These are phyloP conservation scores for Candida hispaniensis DNA, from an alignment of 805 yeast genomes.

Conservation along the genomic window DNA sequence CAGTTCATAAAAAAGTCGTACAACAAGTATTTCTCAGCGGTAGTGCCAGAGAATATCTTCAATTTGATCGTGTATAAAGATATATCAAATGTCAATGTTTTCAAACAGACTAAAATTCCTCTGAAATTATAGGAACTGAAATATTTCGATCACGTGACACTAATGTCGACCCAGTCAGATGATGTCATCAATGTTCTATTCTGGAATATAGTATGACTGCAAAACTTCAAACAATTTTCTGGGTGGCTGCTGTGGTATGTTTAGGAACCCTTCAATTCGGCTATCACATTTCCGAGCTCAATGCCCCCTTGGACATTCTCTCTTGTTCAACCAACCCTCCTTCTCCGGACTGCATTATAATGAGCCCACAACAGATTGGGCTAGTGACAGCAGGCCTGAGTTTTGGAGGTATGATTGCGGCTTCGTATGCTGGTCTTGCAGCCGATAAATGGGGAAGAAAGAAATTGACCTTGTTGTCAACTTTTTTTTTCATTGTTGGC, in stretches of 20 bases:
- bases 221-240: constrained; percentile 14
- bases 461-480: constrained; percentile 41
- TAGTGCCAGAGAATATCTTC: too few species aligned
- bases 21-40: too few species aligned
- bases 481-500: constrained; percentile 46
- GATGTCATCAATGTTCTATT: too few species aligned
- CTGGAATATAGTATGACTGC: too few species aligned
- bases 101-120: too few species aligned
- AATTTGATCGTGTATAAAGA: too few species aligned
- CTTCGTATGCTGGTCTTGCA: constrained; percentile 52
- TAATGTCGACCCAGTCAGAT: too few species aligned
- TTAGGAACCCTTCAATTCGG: constrained; percentile 84
- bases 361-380: constrained; percentile 35
- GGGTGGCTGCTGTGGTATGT: constrained; percentile 42
- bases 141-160: too few species aligned
- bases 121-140: too few species aligned
- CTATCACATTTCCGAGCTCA: constrained; percentile 87
- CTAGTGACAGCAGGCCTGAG: constrained; percentile 67
- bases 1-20: too few species aligned
- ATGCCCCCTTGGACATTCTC: constrained; percentile 71
- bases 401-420: constrained; percentile 74
- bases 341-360: constrained; percentile 41
- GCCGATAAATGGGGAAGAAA: constrained; percentile 61
- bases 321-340: constrained; percentile 36
- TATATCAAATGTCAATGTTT: too few species aligned